Base-by-base conservation (phyloP, 2,329 filamentous ascomycete genomes). In the Cytospora paraplurivora region DNA sequence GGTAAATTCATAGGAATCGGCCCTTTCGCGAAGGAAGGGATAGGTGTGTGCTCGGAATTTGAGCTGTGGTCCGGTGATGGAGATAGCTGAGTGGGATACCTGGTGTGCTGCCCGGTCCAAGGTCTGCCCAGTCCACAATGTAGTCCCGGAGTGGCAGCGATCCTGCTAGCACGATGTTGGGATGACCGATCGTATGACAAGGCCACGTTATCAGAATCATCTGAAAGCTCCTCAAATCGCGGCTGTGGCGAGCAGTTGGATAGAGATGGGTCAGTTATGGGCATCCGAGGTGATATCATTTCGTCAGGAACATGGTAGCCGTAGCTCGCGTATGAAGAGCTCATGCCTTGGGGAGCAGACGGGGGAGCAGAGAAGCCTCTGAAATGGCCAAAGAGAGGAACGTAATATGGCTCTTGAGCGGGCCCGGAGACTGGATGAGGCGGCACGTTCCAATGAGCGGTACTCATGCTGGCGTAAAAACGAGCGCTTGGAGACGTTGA, bases 401-500 rank as follows among this genome's bases (percentile, higher is more conserved):
- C 52, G 27, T 15, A 32, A 32, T 49, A n/a, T n/a, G 10, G 32
- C 5, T 13, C 15, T 7, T 19, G 21, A 7, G 49, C 11, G 32
- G 54, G 27, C 32, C 19, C 51, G 34, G 32, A 3, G 0, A 5
- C 21, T 19, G 27, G 17, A 15, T 49, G 35, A n/a, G 44, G 12
- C 7, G 50, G 35, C 34, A 44, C 19, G 4, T 49, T 17, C 21
- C 38, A 52, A 4, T 32, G 19, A 41, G 50, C 55, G 10, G 60
- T 35, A 6, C 21, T 32, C 13, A 38, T 21, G 3, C 49, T 44
- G 47, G 53, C 49, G 47, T 66, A 66, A 35, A 66, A 66, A 17
- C 51, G 65, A 13, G 51, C 62, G 50, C 65, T 66, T 21, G 62
- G 65, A 12, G 65, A 66, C 4, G 12, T 35, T 44, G 53, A 19